phyloP scores from a whole-genome alignment of 73 alveolate genomes.

The Paramecium primaurelia region DNA sequence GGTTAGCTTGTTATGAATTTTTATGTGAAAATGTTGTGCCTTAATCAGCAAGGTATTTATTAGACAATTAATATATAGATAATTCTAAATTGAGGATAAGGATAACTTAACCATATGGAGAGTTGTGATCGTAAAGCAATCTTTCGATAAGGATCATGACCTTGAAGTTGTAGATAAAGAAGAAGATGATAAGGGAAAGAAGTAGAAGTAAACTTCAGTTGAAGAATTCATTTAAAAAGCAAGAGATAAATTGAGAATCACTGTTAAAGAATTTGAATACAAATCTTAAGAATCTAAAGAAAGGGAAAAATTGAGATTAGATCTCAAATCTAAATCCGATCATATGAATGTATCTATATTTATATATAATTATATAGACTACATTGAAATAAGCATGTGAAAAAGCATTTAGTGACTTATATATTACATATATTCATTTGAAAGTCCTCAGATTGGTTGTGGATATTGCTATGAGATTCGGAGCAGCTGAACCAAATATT shows the following conservation, averaged over 20 bases:
- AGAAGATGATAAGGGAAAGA: background rate
- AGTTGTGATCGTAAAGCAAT: conserved; percentile 69
- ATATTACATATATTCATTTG: conserved; percentile 70
- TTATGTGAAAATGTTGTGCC: conserved; percentile 65
- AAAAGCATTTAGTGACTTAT: conserved; percentile 81
- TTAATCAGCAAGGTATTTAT: conserved; percentile 58
- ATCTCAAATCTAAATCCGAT: conserved; percentile 67
- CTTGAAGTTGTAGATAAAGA: background rate
- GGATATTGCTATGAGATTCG: conserved; percentile 83
- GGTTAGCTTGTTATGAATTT: conserved; percentile 63
- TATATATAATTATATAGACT: conserved; percentile 27
- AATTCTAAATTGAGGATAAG: conserved; percentile 75
- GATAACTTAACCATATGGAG: conserved; percentile 79
- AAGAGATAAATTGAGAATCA: conserved; percentile 63
- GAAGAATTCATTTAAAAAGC: conserved; percentile 63
- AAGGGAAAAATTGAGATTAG: conserved; percentile 62
- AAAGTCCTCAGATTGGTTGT: conserved; percentile 80
- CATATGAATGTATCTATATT: conserved; percentile 27
- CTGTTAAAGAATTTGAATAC: conserved; percentile 71
- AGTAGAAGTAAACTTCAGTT: conserved; percentile 42
- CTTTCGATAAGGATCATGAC: conserved; percentile 33
- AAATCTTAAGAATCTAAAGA: conserved; percentile 65
- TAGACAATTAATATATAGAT: background rate
- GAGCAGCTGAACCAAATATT: conserved; percentile 63
- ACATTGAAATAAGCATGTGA: conserved; percentile 68